Evolutionary conservation across 2,329 filamentous ascomycete genomes (phyloP).

Genomic region (Fonsecaea multimorphosa): DNA sequence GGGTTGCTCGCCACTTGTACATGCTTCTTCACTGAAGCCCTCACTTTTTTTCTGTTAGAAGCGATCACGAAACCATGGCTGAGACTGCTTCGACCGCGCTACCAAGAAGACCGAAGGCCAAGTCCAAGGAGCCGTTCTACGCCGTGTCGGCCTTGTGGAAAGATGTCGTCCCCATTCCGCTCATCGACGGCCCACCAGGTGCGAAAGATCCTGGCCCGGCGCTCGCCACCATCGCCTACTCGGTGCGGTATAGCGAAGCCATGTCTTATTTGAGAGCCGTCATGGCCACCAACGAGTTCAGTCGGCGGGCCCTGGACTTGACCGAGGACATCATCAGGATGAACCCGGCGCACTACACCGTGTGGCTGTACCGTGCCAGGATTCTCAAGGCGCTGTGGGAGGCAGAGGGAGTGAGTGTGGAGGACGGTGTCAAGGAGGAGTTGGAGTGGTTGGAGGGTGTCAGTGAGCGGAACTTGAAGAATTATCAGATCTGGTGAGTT

Average conservation of each 20-base stretch:
- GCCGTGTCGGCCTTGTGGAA: conserved; percentile 77
- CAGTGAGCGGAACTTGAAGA: conserved; percentile 85
- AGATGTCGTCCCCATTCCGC: conserved; percentile 80
- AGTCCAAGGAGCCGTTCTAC: conserved; percentile 51
- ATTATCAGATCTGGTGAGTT: conserved; percentile 90
- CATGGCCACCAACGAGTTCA: conserved; percentile 87
- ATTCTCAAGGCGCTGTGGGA: conserved; percentile 64
- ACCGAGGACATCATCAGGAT: conserved; percentile 89
- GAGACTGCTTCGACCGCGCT: conserved; percentile 1
- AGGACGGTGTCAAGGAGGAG: conserved; percentile 61
- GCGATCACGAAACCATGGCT: neutral
- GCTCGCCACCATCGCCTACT: conserved; percentile 90
- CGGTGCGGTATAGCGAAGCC: conserved; percentile 86
- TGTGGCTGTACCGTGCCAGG: conserved; percentile 93
- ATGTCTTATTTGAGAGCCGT: conserved; percentile 92
- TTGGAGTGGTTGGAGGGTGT: conserved; percentile 85
- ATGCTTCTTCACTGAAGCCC: neutral
- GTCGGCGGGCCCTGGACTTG: conserved; percentile 75
- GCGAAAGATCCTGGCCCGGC: conserved; percentile 57
- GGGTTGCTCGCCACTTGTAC: neutral
- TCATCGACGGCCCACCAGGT: conserved; percentile 69
- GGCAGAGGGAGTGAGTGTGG: conserved; percentile 53
- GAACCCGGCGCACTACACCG: conserved; percentile 97
- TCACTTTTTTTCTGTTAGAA: neutral
- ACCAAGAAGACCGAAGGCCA: conserved; percentile 37